These are phyloP conservation scores for Xerocomus amazonicus DNA, from an alignment of 1,284 basidiomycete species.

Conservation along the genomic window DNA sequence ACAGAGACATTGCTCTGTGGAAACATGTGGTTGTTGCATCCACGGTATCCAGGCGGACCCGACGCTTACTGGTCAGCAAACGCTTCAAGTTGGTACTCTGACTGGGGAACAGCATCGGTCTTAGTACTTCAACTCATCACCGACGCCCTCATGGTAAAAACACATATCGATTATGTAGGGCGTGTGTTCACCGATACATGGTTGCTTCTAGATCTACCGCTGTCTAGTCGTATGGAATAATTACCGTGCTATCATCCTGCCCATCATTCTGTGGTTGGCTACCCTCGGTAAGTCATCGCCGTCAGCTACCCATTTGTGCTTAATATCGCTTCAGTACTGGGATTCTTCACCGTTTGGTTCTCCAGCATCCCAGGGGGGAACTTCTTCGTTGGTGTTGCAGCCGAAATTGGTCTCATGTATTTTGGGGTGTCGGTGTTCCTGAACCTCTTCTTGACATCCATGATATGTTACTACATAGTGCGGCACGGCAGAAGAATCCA, in stretches of 20 bases:
- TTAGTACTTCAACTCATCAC: conserved; percentile 27
- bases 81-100: conserved; percentile 22
- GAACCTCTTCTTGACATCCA: conserved; percentile 17
- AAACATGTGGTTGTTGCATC: conserved; percentile 20
- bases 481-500: conserved; percentile 9
- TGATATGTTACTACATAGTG: conserved; percentile 28
- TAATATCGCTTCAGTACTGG: conserved; percentile 13
- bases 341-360: conserved; percentile 11
- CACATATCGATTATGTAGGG: not conserved
- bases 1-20: conserved; percentile 13
- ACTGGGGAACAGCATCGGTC: conserved; percentile 9
- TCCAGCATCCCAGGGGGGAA: conserved; percentile 17
- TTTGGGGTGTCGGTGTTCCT: conserved; percentile 18
- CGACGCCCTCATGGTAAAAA: conserved; percentile 25
- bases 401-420: conserved; percentile 20
- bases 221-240: conserved; percentile 18
- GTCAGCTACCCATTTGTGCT: too few relatives aligned
- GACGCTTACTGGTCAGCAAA: conserved; percentile 13
- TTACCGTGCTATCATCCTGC: conserved; percentile 8
- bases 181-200: not conserved
- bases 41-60: conserved; percentile 16
- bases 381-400: conserved; percentile 17
- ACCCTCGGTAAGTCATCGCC: conserved; percentile 18
- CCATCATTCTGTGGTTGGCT: conserved; percentile 22
- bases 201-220: conserved; percentile 22